Evolutionary conservation across 2,329 filamentous ascomycete genomes (phyloP).

Genomic region (Elsinoe ampelina): DNA sequence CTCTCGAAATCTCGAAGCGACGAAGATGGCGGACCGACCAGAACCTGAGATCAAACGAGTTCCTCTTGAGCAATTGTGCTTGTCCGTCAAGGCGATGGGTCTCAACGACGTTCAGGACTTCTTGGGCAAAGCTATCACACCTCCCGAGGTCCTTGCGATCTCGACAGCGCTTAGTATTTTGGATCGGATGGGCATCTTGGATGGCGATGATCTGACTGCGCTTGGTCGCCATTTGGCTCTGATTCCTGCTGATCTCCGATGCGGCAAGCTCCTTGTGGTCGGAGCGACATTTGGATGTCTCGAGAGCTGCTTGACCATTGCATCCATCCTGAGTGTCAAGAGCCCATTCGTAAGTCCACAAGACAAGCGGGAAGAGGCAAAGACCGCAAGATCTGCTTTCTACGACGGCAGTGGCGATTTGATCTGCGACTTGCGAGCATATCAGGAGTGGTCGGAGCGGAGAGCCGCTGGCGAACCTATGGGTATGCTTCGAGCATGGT

Average conservation of each 20-base stretch:
- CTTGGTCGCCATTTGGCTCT: constrained; percentile 88
- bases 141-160: constrained; percentile 75
- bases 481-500: constrained; percentile 63
- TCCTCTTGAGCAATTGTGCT: constrained; percentile 84
- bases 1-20: constrained; percentile 69
- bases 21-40: constrained; percentile 76
- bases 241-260: constrained; percentile 87
- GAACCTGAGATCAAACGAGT: constrained; percentile 92
- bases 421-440: constrained; percentile 76
- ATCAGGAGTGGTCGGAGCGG: constrained; percentile 69
- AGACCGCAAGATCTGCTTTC: constrained; percentile 66
- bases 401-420: constrained; percentile 66
- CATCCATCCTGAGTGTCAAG: constrained; percentile 80
- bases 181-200: constrained; percentile 76
- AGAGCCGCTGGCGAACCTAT: constrained; percentile 46
- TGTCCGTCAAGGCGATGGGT: constrained; percentile 93
- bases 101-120: constrained; percentile 73
- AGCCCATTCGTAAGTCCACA: constrained; percentile 79
- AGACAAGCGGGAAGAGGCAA: constrained; percentile 73
- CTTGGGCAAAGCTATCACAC: constrained; percentile 76
- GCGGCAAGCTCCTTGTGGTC: constrained; percentile 91
- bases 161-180: constrained; percentile 74
- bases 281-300: constrained; percentile 89
- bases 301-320: constrained; percentile 78
- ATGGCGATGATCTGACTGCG: constrained; percentile 77